Evolutionary conservation across 768 basidiomycete species (phyloP), one percentile per base, ranked within the genome.

Genomic region (Boletus insuetus): DNA sequence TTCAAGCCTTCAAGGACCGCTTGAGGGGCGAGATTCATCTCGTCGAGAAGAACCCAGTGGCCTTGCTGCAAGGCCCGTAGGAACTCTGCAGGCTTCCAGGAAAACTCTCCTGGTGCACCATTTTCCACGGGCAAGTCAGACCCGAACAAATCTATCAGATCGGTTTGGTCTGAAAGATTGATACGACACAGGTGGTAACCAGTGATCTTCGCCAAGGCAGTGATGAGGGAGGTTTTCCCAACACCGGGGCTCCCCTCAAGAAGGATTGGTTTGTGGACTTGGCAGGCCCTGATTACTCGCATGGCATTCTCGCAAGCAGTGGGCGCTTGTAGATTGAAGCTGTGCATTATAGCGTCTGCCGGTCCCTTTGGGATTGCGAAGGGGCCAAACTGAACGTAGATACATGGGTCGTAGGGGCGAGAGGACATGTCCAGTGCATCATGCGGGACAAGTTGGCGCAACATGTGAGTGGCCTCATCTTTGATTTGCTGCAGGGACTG

Each of bases 1-100:
- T 99, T 99, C 39, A 99, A 82, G 29, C 97, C 97, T 74, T 99
- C 97, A 2, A 99, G 82, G 6, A 99, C 88, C 0, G 97, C 87
- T 66, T 99, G 96, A 31, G 96, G 92, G 0, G 96, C 96, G 38
- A 99, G 80, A 67, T 99, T 99, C 97, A 99, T 98, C 70, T 99
- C 97, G 67, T 99, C 97, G 11, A 99, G 81, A 7, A 99, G 82
- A 6, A 98, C 96, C 97, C 97, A 99, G 56, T 92, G 86, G 1
- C 97, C 97, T n/a, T 89, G 81, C 67, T 97, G 94, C 73, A 99
- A 74, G 2, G 97, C 95, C 54, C 82, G 84, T 40, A 99, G 77
- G 69, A 99, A 99, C 54, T 96, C 94, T 0, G 96, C 97, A 59
- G 98, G 94, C 70, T 88, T 92, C 97, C 97, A 99, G 2, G 87